Evolutionary conservation across 2,329 filamentous ascomycete genomes (phyloP).

Genomic region (Helminthosporium solani): DNA sequence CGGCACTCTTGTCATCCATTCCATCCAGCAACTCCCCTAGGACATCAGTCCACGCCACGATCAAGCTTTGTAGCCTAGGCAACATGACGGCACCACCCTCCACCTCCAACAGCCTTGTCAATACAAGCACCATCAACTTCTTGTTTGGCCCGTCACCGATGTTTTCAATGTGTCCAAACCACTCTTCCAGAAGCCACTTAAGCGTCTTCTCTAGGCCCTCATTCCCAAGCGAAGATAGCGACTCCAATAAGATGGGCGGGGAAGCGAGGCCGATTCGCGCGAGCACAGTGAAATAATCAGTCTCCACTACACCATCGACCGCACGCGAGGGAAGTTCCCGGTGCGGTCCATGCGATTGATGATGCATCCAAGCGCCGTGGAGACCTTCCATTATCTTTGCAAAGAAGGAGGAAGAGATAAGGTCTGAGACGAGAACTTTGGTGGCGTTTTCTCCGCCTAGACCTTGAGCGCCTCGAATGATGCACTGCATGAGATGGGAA

Average conservation of each 20-base stretch:
- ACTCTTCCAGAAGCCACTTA: constrained; percentile 56
- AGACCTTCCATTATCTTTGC: constrained; percentile 54
- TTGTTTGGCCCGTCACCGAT: constrained; percentile 65
- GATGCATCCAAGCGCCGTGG: constrained; percentile 51
- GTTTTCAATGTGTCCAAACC: constrained; percentile 68
- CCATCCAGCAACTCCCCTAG: constrained; percentile 66
- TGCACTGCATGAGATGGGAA: constrained; percentile 48
- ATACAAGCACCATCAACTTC: constrained; percentile 71
- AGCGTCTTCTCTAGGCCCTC: constrained; percentile 35
- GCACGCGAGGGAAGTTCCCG: constrained; percentile 62
- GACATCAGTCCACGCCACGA: constrained; percentile 73
- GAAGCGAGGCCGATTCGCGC: constrained; percentile 75
- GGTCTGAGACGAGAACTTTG: constrained; percentile 54
- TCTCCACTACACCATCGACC: constrained; percentile 74
- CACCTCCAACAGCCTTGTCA: constrained; percentile 68
- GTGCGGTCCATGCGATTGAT: constrained; percentile 77
- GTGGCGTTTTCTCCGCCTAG: constrained; percentile 52
- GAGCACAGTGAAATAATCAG: constrained; percentile 82
- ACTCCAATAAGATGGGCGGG: constrained; percentile 65
- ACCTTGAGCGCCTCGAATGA: constrained; percentile 54
- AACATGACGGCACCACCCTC: constrained; percentile 61
- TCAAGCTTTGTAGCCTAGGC: constrained; percentile 67
- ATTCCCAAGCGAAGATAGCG: constrained; percentile 44
- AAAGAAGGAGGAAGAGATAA: constrained; percentile 60
- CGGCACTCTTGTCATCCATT: constrained; percentile 47